phyloP scores from a whole-genome alignment of 2,329 filamentous ascomycete species.

The Aspergillus melleus region DNA sequence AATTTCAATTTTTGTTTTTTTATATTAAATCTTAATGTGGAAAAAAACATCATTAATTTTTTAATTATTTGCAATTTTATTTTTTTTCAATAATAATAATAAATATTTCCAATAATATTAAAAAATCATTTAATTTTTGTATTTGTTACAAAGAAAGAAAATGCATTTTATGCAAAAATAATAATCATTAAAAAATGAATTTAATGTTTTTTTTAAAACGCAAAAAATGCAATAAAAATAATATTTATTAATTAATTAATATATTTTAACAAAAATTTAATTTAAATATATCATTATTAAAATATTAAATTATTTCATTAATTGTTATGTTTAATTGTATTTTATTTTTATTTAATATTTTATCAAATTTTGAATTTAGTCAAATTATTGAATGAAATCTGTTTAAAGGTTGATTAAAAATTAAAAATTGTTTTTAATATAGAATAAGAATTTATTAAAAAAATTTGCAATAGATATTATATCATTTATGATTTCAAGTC shows the following conservation, averaged over 20 bases:
- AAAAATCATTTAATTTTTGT: not conserved
- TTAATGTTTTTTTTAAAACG: constrained; percentile 21
- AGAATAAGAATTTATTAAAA: not conserved
- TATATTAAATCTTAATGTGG: too few species aligned
- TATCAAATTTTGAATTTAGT: not conserved
- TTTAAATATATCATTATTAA: not conserved
- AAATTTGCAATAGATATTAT: not conserved
- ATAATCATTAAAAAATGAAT: constrained; percentile 3
- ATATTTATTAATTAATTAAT: not conserved
- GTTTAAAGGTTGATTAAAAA: not conserved
- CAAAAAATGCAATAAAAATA: constrained; percentile 27
- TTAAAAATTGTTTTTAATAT: not conserved
- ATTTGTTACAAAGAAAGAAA: not conserved
- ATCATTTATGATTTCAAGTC: not conserved
- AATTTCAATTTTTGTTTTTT: too few species aligned
- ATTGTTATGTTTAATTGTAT: not conserved
- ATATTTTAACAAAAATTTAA: not conserved
- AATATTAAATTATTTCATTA: not conserved
- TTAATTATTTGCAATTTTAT: not conserved
- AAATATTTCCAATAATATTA: too few species aligned
- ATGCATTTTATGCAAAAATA: not conserved
- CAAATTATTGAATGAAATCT: not conserved
- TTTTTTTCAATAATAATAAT: too few species aligned
- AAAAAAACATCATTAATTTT: too few species aligned
- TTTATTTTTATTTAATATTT: not conserved